Conservation (phyloP, 78 protist species). For the Protostelium mycophagum region DNA sequence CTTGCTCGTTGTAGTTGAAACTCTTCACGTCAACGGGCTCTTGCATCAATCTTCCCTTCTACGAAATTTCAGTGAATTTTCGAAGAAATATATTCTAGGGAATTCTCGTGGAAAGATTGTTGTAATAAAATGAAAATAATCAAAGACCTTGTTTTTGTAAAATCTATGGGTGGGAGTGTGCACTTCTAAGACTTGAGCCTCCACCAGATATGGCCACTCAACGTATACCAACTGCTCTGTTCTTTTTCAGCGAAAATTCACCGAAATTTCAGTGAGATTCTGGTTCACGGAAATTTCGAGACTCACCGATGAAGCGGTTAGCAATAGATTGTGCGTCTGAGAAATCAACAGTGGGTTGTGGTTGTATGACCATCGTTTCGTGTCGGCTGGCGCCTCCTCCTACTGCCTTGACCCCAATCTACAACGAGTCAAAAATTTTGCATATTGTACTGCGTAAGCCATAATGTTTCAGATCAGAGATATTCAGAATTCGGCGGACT, state of each 20-base stretch:
- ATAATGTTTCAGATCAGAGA: too few relatives aligned
- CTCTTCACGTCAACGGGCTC: neutral
- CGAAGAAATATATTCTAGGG: too few relatives aligned
- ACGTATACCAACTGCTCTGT: neutral
- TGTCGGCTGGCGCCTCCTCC: neutral
- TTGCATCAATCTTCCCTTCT: neutral
- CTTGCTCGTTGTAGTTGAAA: neutral
- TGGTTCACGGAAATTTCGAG: neutral
- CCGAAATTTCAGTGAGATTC: neutral
- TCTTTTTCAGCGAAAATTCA: neutral
- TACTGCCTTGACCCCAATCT: neutral
- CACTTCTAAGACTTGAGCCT: neutral
- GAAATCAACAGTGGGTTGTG: neutral
- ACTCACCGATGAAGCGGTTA: neutral
- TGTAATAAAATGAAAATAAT: too few relatives aligned
- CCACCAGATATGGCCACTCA: slow-evolving; percentile 5
- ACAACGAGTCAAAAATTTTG: neutral
- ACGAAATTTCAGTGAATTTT: neutral
- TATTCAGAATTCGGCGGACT: too few relatives aligned
- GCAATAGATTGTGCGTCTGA: neutral
- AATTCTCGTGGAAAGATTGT: too few relatives aligned
- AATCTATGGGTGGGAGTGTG: neutral
- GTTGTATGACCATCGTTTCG: neutral
- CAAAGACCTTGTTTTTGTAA: neutral
- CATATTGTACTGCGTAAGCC: too few relatives aligned